Evolutionary conservation across 176 grass and related monocot species (phyloP).

Genomic region (Pharus latifolius): DNA sequence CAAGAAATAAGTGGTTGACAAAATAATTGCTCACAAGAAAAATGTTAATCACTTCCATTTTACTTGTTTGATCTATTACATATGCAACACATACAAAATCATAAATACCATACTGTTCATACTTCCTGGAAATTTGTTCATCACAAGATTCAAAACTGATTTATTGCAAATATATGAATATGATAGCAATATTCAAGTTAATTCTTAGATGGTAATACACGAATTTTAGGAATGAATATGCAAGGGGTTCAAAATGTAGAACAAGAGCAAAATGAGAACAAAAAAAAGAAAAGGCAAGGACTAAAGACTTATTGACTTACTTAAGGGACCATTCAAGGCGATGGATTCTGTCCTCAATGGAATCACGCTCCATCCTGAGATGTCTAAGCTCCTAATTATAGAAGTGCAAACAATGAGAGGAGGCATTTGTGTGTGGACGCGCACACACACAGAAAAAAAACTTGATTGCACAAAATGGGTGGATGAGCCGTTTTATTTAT

Average conservation of each 20-base stretch:
- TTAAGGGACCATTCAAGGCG: constrained; percentile 83
- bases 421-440: no score
- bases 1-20: no score
- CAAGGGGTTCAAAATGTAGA: not conserved
- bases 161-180: not conserved
- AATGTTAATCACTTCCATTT: no score
- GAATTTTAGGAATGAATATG: not conserved
- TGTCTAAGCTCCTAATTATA: constrained; percentile 62
- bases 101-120: no score
- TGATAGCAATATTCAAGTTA: not conserved
- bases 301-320: constrained; percentile 38
- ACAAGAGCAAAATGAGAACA: not conserved
- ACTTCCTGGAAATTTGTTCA: not conserved
- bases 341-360: constrained; percentile 89
- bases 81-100: no score
- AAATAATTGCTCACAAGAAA: no score
- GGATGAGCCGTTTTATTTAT: not conserved
- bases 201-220: not conserved
- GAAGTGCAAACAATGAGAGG: not conserved
- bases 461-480: not conserved
- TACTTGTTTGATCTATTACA: no score
- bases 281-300: not conserved
- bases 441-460: no score
- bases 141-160: not conserved
- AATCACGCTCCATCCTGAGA: constrained; percentile 74